Conservation (phyloP, 2,329 filamentous ascomycete genomes). For the Fusarium bactridioides region DNA sequence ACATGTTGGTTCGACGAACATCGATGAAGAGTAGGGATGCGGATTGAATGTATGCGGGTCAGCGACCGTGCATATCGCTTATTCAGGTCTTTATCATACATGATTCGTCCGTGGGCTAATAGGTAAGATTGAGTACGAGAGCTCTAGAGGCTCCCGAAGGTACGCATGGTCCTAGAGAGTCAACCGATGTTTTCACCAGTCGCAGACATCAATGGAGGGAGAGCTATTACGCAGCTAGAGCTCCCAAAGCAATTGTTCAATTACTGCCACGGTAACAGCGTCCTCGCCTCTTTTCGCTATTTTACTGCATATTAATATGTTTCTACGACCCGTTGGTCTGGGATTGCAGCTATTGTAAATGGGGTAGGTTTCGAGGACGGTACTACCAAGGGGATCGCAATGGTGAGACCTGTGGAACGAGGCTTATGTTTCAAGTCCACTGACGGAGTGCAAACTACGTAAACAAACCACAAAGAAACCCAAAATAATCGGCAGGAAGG, state of each 20-base stretch:
- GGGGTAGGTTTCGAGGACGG: not conserved
- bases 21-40: not conserved
- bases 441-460: not conserved
- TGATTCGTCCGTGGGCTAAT: not conserved
- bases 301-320: not conserved
- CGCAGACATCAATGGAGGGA: not conserved
- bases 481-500: fast-evolving
- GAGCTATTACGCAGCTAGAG: not conserved
- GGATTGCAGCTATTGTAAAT: not conserved
- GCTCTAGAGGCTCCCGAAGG: not conserved
- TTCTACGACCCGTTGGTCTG: not conserved
- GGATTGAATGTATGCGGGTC: not conserved
- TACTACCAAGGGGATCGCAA: not conserved
- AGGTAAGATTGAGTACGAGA: not conserved
- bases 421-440: not conserved
- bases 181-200: not conserved
- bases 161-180: not conserved
- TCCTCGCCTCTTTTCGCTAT: not conserved
- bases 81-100: not conserved
- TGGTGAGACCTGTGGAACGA: not conserved
- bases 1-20: not conserved
- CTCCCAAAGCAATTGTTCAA: fast-evolving
- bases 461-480: not conserved
- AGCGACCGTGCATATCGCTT: not conserved
- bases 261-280: not conserved